A percentile compares a stretch with the other conserved stretches of the same genome.
Conservation (phyloP, 345 rosid genomes). For the Cochlearia excelsa region DNA sequence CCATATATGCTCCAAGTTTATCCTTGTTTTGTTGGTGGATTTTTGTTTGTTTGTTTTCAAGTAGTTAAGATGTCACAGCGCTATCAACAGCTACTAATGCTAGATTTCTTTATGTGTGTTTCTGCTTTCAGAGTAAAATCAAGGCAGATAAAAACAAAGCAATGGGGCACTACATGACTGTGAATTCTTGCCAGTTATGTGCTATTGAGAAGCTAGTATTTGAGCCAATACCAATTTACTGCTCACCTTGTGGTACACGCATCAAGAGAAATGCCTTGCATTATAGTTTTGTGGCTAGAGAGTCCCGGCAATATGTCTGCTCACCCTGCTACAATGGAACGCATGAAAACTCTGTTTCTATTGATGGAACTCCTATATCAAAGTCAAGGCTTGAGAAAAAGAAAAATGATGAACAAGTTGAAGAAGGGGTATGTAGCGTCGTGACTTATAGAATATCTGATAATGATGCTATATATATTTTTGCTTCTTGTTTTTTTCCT, state of each 20-base stretch:
- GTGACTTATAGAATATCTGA: slow-evolving; percentile 11
- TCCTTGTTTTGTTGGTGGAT: not conserved
- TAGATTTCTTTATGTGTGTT: slow-evolving; percentile 6
- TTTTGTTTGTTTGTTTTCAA: too few species aligned
- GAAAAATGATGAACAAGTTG: slow-evolving; percentile 98
- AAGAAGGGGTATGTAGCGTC: slow-evolving; percentile 75
- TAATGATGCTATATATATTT: slow-evolving; percentile 8
- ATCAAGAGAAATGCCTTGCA: slow-evolving; percentile 95
- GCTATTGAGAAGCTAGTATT: slow-evolving; percentile 98
- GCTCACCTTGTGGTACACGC: slow-evolving; percentile 93
- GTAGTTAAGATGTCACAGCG: too few species aligned
- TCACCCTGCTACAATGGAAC: slow-evolving; percentile 92
- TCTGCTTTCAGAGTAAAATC: slow-evolving; percentile 67
- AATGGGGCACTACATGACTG: slow-evolving; percentile 94
- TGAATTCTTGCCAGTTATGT: slow-evolving; percentile 96
- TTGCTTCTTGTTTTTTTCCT: not conserved
- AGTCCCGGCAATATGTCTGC: slow-evolving; percentile 86
- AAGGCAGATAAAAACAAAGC: slow-evolving; percentile 97
- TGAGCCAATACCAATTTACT: slow-evolving; percentile 96
- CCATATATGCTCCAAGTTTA: slow-evolving; percentile 12
- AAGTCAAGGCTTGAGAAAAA: slow-evolving; percentile 91
- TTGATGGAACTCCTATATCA: slow-evolving; percentile 63
- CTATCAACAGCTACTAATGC: slow-evolving; percentile 8
- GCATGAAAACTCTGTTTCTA: slow-evolving; percentile 67
- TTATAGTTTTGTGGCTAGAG: slow-evolving; percentile 84